Conservation (phyloP, 768 basidiomycete genomes). For the Mycena venus region DNA sequence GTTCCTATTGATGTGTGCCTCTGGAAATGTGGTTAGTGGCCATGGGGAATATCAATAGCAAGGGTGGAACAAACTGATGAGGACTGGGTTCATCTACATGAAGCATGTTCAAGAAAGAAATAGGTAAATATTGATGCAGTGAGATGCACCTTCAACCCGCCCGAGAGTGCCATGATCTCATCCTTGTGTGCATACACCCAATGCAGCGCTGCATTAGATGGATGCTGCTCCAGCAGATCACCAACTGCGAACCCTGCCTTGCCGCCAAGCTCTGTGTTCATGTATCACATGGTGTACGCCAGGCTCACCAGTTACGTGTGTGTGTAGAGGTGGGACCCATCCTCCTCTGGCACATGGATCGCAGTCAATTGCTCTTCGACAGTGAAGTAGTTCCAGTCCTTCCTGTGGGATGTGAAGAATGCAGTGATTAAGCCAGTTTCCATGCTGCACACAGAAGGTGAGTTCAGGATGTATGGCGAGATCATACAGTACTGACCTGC, state of each 20-base stretch:
- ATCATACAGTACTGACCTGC: neutral
- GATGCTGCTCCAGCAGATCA: conserved; percentile 7
- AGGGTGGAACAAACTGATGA: neutral
- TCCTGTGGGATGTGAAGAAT: neutral
- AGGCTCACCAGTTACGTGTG: neutral
- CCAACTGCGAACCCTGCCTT: neutral
- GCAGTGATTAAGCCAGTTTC: neutral
- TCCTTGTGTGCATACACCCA: conserved; percentile 6
- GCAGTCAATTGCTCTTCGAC: no score
- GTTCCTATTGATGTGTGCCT: neutral
- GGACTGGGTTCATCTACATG: conserved; percentile 11
- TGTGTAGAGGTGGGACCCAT: neutral
- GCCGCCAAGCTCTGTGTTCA: neutral
- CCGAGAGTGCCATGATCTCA: neutral
- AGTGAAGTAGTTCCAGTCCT: conserved; percentile 10
- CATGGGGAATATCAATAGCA: no score
- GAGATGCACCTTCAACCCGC: neutral
- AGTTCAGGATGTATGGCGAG: neutral
- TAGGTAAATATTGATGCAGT: no score
- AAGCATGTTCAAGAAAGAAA: no score
- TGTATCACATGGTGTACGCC: neutral
- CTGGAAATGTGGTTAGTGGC: neutral
- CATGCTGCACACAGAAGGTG: neutral
- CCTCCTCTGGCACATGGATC: neutral
- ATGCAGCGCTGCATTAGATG: neutral